Conservation (phyloP, 169 alveolate species). For the Plasmodium blacklocki region DNA sequence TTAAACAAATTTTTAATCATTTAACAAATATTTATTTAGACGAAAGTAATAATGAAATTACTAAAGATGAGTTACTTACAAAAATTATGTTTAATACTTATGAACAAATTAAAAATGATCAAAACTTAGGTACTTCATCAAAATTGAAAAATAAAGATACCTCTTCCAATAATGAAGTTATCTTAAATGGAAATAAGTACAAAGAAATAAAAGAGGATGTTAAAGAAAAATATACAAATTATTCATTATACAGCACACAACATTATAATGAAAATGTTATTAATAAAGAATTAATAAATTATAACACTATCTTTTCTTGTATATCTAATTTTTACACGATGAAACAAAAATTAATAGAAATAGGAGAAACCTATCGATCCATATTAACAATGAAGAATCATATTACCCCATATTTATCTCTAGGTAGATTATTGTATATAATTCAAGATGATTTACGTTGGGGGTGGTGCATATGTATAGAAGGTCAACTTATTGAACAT, state of each 20-base stretch:
- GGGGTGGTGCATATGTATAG: constrained; percentile 88
- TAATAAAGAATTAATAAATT: constrained; percentile 62
- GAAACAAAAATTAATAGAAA: constrained; percentile 29
- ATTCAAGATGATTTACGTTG: constrained; percentile 81
- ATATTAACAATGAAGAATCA: constrained; percentile 80
- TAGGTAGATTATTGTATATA: constrained; percentile 91
- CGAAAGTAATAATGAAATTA: constrained; percentile 78
- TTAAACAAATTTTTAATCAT: constrained; percentile 46
- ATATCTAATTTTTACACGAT: constrained; percentile 63
- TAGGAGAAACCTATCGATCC: constrained; percentile 58
- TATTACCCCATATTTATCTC: constrained; percentile 87
- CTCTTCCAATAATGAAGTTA: not conserved
- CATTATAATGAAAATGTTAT: constrained; percentile 65
- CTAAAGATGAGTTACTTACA: constrained; percentile 79
- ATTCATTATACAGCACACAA: not conserved
- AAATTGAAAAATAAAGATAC: not conserved
- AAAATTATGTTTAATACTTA: constrained; percentile 72
- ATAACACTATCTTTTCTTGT: constrained; percentile 34
- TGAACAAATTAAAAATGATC: constrained; percentile 8
- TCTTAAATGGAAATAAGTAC: not conserved
- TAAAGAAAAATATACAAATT: not conserved
- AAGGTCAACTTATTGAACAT: constrained; percentile 76
- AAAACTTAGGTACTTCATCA: not conserved
- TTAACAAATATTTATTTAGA: constrained; percentile 49
- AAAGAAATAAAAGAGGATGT: not conserved